Conservation (phyloP, 306 rosid species). For the Acacia melanoxylon region DNA sequence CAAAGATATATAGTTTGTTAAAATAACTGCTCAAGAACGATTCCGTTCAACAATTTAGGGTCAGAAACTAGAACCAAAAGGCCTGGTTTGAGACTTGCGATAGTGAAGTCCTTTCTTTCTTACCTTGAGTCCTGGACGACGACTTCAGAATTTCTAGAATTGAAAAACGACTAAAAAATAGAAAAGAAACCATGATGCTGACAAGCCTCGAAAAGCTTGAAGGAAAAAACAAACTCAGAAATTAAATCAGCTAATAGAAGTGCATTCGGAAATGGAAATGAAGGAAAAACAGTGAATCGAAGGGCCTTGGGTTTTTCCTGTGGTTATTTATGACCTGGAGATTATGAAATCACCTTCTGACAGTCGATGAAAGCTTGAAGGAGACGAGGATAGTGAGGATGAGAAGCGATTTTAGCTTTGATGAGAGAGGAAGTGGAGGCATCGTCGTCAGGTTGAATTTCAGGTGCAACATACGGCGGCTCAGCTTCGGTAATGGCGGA, state of each 20-base stretch:
- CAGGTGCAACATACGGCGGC: constrained; percentile 37
- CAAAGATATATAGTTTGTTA: background rate
- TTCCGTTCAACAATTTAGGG: background rate
- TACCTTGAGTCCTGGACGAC: background rate
- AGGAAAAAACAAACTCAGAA: background rate
- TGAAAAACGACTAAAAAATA: background rate
- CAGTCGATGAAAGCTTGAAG: constrained; percentile 82
- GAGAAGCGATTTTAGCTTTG: constrained; percentile 78
- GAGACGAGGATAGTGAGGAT: constrained; percentile 79
- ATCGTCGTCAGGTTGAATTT: constrained; percentile 50
- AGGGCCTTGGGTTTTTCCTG: background rate
- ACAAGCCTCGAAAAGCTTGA: background rate
- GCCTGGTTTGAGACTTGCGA: background rate
- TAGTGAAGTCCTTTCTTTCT: background rate
- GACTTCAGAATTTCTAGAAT: background rate
- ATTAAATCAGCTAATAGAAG: background rate
- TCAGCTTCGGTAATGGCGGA: constrained; percentile 46
- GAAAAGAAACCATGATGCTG: background rate
- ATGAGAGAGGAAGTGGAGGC: constrained; percentile 35
- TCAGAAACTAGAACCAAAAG: background rate
- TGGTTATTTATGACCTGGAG: background rate
- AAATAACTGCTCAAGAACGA: background rate
- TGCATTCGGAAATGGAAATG: background rate
- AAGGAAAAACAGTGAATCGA: background rate
- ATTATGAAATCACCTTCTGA: constrained; percentile 60